phyloP scores from a whole-genome alignment of 495 filamentous ascomycete species.

The Hypoxylon cercidicola region DNA sequence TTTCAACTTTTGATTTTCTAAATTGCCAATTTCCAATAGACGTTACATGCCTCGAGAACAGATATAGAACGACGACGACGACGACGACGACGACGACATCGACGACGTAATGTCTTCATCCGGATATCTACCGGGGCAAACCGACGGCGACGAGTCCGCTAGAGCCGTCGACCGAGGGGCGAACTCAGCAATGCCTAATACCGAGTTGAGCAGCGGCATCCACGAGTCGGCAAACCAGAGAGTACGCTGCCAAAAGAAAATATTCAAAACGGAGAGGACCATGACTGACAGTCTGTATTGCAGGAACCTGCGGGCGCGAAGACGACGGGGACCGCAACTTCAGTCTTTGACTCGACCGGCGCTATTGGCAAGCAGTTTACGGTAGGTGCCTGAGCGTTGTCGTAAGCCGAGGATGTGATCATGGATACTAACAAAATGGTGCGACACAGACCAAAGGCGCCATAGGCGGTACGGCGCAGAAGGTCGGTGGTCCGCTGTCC shows the following conservation, averaged over 20 bases:
- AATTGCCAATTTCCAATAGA: neutral
- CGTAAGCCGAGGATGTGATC: neutral
- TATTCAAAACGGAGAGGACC: neutral
- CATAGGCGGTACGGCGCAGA: constrained; percentile 1
- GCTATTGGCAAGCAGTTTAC: neutral
- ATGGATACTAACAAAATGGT: neutral
- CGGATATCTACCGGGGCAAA: neutral
- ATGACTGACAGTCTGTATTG: neutral
- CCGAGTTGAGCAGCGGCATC: constrained; percentile 1
- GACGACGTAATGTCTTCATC: too few relatives aligned
- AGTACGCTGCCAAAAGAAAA: neutral
- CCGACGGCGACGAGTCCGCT: neutral
- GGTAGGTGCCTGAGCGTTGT: neutral
- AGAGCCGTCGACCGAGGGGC: neutral
- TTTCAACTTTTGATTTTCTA: neutral
- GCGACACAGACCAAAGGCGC: neutral
- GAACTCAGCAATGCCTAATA: neutral
- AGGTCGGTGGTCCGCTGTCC: neutral
- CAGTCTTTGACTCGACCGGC: neutral
- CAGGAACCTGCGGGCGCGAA: neutral
- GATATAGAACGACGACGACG: neutral
- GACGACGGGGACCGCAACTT: neutral
- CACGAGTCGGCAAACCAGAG: neutral
- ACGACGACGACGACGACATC: too few relatives aligned
- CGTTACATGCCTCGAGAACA: neutral